Evolutionary conservation across 352 stramenopile species (phyloP).

Genomic region (Phytophthora sp.): DNA sequence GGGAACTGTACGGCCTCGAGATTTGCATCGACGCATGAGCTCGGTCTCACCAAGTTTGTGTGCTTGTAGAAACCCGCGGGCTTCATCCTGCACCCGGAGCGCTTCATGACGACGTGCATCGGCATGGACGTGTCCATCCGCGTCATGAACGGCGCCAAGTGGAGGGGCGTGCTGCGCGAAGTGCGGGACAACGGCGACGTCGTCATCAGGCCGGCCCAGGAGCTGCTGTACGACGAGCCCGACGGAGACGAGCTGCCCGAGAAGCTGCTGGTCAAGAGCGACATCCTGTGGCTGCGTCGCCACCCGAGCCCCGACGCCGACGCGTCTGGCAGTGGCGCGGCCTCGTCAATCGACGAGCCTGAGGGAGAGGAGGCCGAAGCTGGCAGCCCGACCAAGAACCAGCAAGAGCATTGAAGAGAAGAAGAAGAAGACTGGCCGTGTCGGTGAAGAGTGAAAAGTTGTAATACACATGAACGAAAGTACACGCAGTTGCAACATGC

Average conservation of each 20-base stretch:
- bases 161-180: constrained; percentile 22
- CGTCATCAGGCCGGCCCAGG: constrained; percentile 28
- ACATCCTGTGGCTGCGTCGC: constrained; percentile 33
- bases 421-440: neutral
- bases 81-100: constrained; percentile 29
- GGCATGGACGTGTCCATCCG: constrained; percentile 26
- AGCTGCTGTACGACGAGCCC: constrained; percentile 30
- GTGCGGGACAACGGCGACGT: constrained; percentile 24
- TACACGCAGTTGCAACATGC: constrained; percentile 19
- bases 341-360: neutral
- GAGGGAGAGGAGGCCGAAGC: constrained; percentile 3
- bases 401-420: constrained; percentile 14
- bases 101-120: constrained; percentile 29
- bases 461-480: constrained; percentile 23
- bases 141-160: constrained; percentile 31
- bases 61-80: constrained; percentile 24
- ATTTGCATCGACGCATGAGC: too few species aligned
- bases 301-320: constrained; percentile 11
- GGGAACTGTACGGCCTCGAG: constrained; percentile 13
- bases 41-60: neutral
- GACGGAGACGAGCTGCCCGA: constrained; percentile 20
- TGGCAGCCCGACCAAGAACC: constrained; percentile 10
- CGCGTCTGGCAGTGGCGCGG: neutral
- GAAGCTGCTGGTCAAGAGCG: constrained; percentile 30
- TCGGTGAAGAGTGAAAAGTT: constrained; percentile 10